Base-by-base conservation (phyloP, 2,329 filamentous ascomycete genomes). In the Fusarium begoniae region DNA sequence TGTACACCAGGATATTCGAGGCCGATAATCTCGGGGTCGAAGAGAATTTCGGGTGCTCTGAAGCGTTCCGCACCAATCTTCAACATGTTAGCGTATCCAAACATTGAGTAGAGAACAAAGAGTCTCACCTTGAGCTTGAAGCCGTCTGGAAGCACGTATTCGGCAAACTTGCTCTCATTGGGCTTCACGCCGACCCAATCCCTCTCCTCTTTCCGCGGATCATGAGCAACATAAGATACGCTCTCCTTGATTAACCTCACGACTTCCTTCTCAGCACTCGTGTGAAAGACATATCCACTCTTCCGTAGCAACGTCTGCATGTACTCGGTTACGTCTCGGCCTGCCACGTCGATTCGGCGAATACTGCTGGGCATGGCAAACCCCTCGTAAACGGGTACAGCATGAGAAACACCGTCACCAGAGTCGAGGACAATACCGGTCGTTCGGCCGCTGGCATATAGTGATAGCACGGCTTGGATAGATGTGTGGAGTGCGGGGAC, bases 251-350 rank as follows among this genome's bases (percentile, higher is more conserved):
- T 98, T 83, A 94, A 89, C 75, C 96, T 91, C 66, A 99, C 96
- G n/a, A 98, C 95, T 85, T 99, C 96, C 86, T 99, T 99, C 87
- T 99, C 96, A 18, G 96, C 96, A 81, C 95, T 98, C 24, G 96
- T 99, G 84, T 98, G 96, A 82, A 99, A 97, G 24, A 98, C 91
- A 81, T 96, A 94, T 56, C 96, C 96, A 77, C 92, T 94, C 87
- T 98, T 98, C 79, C 96, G 90, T 76, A 99, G 87, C 77, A 98
- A 85, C 69, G 93, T 91, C 84, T 99, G 96, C 85, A 99, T 87
- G 81, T 99, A 91, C 83, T 99, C 96, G 53, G 96, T 99, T 26
- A 99, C 94, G 83, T 99, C 96, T 78, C 96, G 90, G 35, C 96
- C 96, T 18, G 96, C 96, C 38, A 99, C 95, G 81, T 99, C 96